Evolutionary conservation across 2,329 filamentous ascomycete species (phyloP).

Genomic region (Pyrenophora teres): DNA sequence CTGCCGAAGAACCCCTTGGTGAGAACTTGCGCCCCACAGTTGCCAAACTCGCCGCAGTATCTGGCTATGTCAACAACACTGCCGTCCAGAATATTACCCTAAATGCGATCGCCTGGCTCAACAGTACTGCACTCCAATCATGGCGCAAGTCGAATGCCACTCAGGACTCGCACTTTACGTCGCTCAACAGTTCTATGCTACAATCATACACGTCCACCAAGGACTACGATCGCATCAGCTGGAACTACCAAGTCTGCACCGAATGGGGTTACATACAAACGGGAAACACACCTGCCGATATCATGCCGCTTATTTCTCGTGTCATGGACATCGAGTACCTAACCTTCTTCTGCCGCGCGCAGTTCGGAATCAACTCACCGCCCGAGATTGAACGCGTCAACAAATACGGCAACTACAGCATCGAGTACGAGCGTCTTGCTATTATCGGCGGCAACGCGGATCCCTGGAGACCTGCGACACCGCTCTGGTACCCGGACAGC

Average conservation of each 20-base stretch:
- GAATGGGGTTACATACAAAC: slow-evolving; percentile 79
- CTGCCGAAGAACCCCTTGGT: slow-evolving; percentile 45
- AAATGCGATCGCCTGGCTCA: slow-evolving; percentile 63
- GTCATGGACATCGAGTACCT: slow-evolving; percentile 67
- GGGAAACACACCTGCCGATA: slow-evolving; percentile 67
- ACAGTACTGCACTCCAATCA: slow-evolving; percentile 48
- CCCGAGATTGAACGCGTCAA: slow-evolving; percentile 72
- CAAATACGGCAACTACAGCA: slow-evolving; percentile 73
- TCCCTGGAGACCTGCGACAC: slow-evolving; percentile 77
- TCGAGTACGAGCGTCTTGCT: slow-evolving; percentile 76
- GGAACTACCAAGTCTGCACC: slow-evolving; percentile 61
- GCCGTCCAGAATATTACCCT: slow-evolving; percentile 57
- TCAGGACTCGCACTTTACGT: slow-evolving; percentile 59
- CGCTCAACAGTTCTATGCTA: slow-evolving; percentile 50
- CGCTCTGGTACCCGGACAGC: slow-evolving; percentile 66
- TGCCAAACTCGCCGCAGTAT: slow-evolving; percentile 52
- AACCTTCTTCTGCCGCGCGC: slow-evolving; percentile 65
- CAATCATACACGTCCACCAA: slow-evolving; percentile 22
- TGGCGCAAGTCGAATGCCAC: slow-evolving; percentile 44
- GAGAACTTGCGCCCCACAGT: slow-evolving; percentile 48
- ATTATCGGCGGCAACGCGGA: slow-evolving; percentile 78
- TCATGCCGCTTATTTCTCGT: slow-evolving; percentile 73
- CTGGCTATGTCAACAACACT: slow-evolving; percentile 53
- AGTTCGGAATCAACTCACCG: slow-evolving; percentile 70
- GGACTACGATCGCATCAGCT: slow-evolving; percentile 46